Conservation (phyloP, 305 asterid genomes). For the Fraxinus floribunda region DNA sequence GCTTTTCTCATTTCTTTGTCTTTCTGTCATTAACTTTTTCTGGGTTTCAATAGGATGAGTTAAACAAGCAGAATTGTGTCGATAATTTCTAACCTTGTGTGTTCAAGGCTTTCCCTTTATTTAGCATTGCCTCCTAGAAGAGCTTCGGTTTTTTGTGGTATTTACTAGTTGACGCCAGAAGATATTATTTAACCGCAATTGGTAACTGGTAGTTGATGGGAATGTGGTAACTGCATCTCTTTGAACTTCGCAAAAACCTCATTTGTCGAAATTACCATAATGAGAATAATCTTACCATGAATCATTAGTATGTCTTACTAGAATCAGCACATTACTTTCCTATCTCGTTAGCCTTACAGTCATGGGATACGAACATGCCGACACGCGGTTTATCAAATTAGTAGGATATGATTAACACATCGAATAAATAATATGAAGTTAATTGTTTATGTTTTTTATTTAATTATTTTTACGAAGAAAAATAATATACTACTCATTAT, state of each 20-base stretch:
- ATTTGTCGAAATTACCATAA: neutral
- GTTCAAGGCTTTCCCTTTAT: neutral
- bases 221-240: neutral
- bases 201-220: neutral
- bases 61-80: neutral
- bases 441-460: too few species aligned
- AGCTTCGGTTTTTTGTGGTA: neutral
- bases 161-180: neutral
- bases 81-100: neutral
- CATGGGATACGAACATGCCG: neutral
- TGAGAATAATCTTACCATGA: neutral
- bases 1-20: neutral
- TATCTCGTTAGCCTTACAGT: neutral
- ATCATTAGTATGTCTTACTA: neutral
- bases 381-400: neutral
- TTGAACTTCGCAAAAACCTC: neutral
- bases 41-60: neutral
- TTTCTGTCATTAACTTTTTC: neutral
- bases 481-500: too few species aligned
- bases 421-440: neutral
- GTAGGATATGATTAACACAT: neutral
- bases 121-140: neutral
- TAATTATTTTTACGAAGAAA: too few species aligned
- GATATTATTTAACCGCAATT: neutral
- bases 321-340: neutral